A percentile compares a stretch with the other conserved stretches of the same genome.
These are phyloP conservation scores for Pichia pseudocactophila DNA, from an alignment of 805 yeast genomes.

Conservation along the genomic window DNA sequence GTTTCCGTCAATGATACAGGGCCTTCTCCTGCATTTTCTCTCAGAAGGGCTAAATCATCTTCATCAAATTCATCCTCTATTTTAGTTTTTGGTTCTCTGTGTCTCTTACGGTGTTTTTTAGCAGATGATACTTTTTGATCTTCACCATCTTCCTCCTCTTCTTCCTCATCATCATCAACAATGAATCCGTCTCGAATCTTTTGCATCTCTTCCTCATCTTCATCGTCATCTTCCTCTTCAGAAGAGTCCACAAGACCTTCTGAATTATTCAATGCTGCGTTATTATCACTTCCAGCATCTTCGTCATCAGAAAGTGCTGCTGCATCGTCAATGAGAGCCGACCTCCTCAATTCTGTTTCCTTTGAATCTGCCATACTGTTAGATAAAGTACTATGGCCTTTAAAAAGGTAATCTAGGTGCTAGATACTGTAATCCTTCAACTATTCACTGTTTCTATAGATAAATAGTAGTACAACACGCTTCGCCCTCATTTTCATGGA, in stretches of 20 bases:
- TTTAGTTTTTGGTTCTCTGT: slow-evolving; percentile 25
- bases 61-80: slow-evolving; percentile 69
- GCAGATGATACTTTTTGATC: slow-evolving; percentile 29
- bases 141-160: slow-evolving; percentile 32
- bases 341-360: slow-evolving; percentile 3
- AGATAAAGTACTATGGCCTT: not conserved
- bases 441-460: no score
- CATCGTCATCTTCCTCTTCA: slow-evolving; percentile 80
- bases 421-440: no score
- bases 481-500: no score
- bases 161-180: slow-evolving; percentile 85
- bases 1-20: slow-evolving; percentile 32
- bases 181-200: slow-evolving; percentile 86
- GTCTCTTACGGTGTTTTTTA: slow-evolving; percentile 32
- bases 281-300: slow-evolving; percentile 29
- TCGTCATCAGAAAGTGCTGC: slow-evolving; percentile 25
- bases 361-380: not conserved
- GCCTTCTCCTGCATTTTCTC: slow-evolving; percentile 83
- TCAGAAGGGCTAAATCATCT: slow-evolving; percentile 84
- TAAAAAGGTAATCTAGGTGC: no score
- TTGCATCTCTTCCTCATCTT: slow-evolving; percentile 82
- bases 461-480: no score
- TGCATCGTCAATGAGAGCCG: slow-evolving; percentile 18
- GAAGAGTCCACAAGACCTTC: slow-evolving; percentile 51
- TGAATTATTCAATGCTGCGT: slow-evolving; percentile 28